Evolutionary conservation across 176 grass and related monocot species (phyloP), one percentile per base, ranked within the genome.

Genomic region (Avena insularis): DNA sequence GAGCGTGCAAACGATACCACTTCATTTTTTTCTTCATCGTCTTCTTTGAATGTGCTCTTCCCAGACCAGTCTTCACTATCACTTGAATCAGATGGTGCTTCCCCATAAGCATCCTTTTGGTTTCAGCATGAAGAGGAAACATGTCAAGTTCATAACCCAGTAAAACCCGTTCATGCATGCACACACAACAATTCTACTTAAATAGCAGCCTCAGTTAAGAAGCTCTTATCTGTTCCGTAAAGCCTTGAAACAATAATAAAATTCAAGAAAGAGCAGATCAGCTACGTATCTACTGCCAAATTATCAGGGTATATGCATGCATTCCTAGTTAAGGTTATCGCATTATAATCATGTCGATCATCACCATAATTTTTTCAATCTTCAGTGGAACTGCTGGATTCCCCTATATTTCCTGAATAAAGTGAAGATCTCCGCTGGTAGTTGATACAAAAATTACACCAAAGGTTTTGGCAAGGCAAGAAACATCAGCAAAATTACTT

Each of bases 11-110:
- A 86, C 25, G 67, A 70, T 25, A 60, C 85, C 61, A 54, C 58
- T 89, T 80, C 79, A 46, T 55, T 87, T 82, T 25, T 51, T 64
- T 90, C 90, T 88, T 79, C 91, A 57, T 74, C 54, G n/a, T 78
- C 29, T 73, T 80, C 70, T 77, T 71, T 67, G 2, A 35, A 15
- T 84, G 84, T 79, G 79, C 71, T 75, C 66, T 89, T 88, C 36
- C 87, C 93, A 81, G 84, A 88, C 92, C 96, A 96, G 35, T 94
- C 96, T 85, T 96, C 92, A 90, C 86, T 87, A 81, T 92, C 86
- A 31, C 89, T 94, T 61, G 93, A 91, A 74, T 79, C 88, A 67
- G 88, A 87, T 55, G 91, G 83, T 47, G 38, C 86, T 80, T 83
- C 83, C 50, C 85, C 92, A 75, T 82, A 92, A 75, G 82, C 47